A percentile compares a stretch with the other conserved stretches of the same genome.
These are phyloP conservation scores for Pythium myriotylum DNA, from an alignment of 352 stramenopile genomes.

Conservation along the genomic window DNA sequence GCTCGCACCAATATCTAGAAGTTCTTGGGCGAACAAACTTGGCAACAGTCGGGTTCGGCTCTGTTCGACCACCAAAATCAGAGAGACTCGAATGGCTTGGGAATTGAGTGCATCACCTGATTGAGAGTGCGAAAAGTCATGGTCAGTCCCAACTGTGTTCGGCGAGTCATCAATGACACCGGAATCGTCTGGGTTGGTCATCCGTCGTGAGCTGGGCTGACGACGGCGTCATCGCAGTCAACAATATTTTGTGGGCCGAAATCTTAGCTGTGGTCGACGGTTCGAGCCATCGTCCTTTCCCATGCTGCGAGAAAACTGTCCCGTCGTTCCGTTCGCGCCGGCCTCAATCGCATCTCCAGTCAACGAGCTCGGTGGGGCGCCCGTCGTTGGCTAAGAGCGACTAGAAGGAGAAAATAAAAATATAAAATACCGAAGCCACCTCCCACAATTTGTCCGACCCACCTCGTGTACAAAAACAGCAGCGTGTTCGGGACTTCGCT, in stretches of 20 bases:
- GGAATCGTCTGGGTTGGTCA: background rate
- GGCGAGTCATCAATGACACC: background rate
- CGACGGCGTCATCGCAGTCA: background rate
- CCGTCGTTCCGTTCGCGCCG: conserved; percentile 5
- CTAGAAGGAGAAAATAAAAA: conserved; percentile 25
- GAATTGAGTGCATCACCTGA: background rate
- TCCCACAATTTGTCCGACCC: conserved; percentile 14
- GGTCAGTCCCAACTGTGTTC: no score
- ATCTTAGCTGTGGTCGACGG: background rate
- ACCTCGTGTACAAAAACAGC: conserved; percentile 19
- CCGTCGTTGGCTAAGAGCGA: background rate
- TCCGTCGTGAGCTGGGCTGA: background rate
- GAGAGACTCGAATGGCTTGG: background rate
- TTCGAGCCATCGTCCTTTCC: conserved; percentile 8
- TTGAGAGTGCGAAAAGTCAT: no score
- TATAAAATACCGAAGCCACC: conserved; percentile 28
- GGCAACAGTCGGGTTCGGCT: no score
- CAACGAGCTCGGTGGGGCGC: background rate
- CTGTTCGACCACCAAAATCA: background rate
- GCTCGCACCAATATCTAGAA: no score
- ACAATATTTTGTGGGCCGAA: background rate
- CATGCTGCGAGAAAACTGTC: background rate
- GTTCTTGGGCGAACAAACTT: no score
- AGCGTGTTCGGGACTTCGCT: conserved; percentile 8
- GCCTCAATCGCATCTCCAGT: conserved; percentile 20